Evolutionary conservation across 1,139 yeast genomes (phyloP), one percentile per base, ranked within the genome.

Genomic region (Yamadazyma taylorii): DNA sequence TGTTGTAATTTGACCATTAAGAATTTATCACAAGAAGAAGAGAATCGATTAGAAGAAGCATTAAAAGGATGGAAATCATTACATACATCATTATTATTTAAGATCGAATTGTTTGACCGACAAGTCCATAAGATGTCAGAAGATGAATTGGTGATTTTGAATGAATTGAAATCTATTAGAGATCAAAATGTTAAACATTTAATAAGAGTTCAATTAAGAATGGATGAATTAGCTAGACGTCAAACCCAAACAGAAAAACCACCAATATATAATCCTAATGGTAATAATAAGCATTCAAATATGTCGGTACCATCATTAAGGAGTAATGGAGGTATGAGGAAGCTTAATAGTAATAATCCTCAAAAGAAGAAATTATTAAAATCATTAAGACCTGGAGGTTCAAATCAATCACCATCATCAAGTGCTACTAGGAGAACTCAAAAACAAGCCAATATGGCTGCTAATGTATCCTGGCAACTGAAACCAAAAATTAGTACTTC

Each of bases 61-160:
- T 60, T 81, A 21, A 76, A 74, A 47, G 89, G 89, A 3, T 84
- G 90, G 90, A 81, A 79, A 50, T 68, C 80, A 7, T 60, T 84
- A 14, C 86, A 81, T 46, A 79, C 85, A 2, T 72, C 76, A 36
- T 66, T 81, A 9, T 64, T 79, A 36, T 78, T 66, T 53, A 78
- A 77, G 48, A 59, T 81, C 30, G 85, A 81, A 26, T 49, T 63
- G 11, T 69, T 82, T 38, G 84, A 80, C 35, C 73, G 72, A 42
- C 58, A 60, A 10, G 55, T 62, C 8, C 38, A 52, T 19, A 66
- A 63, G 41, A 48, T 69, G 37, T 46, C 61, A 9, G 55, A 59
- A 5, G 80, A 77, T 33, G 82, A 77, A 43, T 45, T 58, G 15
- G 54, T 55, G 21, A 53, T 77, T 4, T 53, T 75, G 27, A 63